Base-by-base conservation (phyloP, 768 basidiomycete species). In the Clitopilus passeckerianus region DNA sequence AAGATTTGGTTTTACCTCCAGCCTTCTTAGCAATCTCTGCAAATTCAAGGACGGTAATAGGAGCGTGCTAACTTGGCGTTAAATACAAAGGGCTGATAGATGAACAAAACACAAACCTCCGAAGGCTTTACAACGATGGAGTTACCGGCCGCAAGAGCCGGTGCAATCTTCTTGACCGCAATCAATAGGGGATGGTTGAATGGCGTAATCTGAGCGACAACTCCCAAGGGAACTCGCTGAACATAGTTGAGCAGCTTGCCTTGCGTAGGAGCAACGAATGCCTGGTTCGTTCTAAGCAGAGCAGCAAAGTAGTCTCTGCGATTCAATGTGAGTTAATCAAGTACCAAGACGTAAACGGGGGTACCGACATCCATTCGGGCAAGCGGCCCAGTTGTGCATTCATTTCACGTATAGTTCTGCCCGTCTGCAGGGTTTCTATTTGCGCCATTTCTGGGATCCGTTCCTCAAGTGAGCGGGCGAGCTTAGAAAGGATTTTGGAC, bases 121-220 rank as follows among this genome's bases (percentile, higher is more conserved):
- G 90, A 91, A 1, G 91, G 89, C 65, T 93, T 93, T 18, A 93
- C 85, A 54, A 93, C 79, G 53, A 94, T 86, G 56, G 86, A 86
- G 66, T 93, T 93, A 5, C 91, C 92, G 7, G 91, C 89, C 46
- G 92, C 92, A 24, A 94, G 75, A 0, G 90, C 91, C 5, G 90
- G 90, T 0, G 87, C 90, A 57, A 94, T 88, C 72, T 95, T 95
- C 78, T 95, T 95, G 57, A 94, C 70, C 1, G 91, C 90, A 61
- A 95, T 95, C 34, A 95, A 71, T n/a, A 95, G 74, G 0, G 93
- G 93, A 63, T 95, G 92, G 64, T 95, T 95, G 71, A 93, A 94
- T 1, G 92, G 90, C 89, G 90, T 93, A 23, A 95, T 90, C 68
- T 94, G 91, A 0, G 87, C 92, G 37, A 93, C 90, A n/a, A 93